A percentile compares a stretch with the other conserved stretches of the same genome.
phyloP scores from a whole-genome alignment of 2,329 filamentous ascomycete genomes.

The Cladosporium austrohemisphaericum region DNA sequence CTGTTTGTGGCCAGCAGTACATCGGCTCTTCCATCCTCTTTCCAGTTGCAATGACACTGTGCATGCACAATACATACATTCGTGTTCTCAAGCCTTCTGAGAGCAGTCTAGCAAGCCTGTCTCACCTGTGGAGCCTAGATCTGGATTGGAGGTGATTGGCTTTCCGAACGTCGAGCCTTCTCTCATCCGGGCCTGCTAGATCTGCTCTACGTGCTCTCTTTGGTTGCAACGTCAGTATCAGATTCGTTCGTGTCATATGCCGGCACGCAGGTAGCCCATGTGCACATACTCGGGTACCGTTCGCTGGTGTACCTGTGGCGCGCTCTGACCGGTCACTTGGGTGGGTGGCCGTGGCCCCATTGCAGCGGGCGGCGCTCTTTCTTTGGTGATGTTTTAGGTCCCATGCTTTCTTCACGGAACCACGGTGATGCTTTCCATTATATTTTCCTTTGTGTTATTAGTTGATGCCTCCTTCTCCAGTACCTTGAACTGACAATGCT shows the following conservation, averaged over 20 bases:
- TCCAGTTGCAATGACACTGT: too few species aligned
- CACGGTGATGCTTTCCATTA: slow-evolving; percentile 10
- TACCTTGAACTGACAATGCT: too few species aligned
- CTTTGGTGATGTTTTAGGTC: slow-evolving; percentile 10
- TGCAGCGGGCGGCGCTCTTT: not conserved
- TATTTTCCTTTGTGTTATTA: not conserved
- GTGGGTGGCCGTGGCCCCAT: slow-evolving; percentile 9
- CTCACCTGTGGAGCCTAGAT: too few species aligned
- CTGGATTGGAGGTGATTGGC: slow-evolving; percentile 5
- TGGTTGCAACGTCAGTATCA: not conserved
- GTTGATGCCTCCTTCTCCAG: too few species aligned
- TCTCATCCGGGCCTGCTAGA: not conserved
- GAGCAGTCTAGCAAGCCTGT: too few species aligned
- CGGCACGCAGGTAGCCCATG: not conserved
- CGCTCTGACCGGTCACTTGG: slow-evolving; percentile 9
- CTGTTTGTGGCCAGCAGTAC: too few species aligned
- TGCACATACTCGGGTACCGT: not conserved
- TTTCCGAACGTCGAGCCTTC: slow-evolving; percentile 1
- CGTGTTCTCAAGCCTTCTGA: too few species aligned
- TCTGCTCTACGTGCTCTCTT: not conserved
- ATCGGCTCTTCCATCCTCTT: too few species aligned
- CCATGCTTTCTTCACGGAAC: slow-evolving; percentile 14
- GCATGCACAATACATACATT: too few species aligned
- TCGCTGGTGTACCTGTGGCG: slow-evolving; percentile 1
- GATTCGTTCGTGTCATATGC: slow-evolving; percentile 6